Evolutionary conservation across 1,139 yeast genomes (phyloP).

Genomic region (Hanseniaspora uvarum): DNA sequence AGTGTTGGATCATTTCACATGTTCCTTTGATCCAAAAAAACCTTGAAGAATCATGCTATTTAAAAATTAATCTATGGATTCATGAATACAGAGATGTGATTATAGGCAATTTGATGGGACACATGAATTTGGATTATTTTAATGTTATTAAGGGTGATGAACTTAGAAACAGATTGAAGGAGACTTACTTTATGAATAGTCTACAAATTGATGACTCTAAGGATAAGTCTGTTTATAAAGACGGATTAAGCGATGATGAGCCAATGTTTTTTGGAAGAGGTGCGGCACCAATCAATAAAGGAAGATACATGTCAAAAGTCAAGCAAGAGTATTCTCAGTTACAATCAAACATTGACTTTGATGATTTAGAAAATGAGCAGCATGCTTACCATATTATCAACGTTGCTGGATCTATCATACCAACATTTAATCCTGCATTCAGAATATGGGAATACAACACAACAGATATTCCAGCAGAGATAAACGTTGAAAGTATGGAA

Average conservation of each 20-base stretch:
- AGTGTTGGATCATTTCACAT: slow-evolving; percentile 80
- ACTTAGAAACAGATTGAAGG: slow-evolving; percentile 40
- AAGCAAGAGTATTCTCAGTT: slow-evolving; percentile 40
- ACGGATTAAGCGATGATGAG: slow-evolving; percentile 24
- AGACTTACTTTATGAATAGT: slow-evolving; percentile 20
- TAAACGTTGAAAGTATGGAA: slow-evolving; percentile 20
- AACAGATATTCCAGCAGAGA: slow-evolving; percentile 37
- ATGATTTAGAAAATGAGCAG: background rate
- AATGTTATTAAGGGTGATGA: slow-evolving; percentile 61
- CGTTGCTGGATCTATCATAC: slow-evolving; percentile 67
- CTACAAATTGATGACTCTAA: slow-evolving; percentile 19
- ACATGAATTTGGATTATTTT: slow-evolving; percentile 82
- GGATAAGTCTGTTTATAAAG: slow-evolving; percentile 22
- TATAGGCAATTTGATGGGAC: slow-evolving; percentile 75
- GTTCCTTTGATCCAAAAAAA: slow-evolving; percentile 79
- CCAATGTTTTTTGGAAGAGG: slow-evolving; percentile 35
- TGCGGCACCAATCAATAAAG: slow-evolving; percentile 60
- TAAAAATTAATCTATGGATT: slow-evolving; percentile 66
- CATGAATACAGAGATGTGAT: slow-evolving; percentile 75
- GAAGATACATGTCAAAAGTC: slow-evolving; percentile 47
- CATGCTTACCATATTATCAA: slow-evolving; percentile 50
- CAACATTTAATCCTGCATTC: slow-evolving; percentile 74
- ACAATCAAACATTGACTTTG: slow-evolving; percentile 19
- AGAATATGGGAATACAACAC: slow-evolving; percentile 80
- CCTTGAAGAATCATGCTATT: slow-evolving; percentile 57